Evolutionary conservation across 2,329 filamentous ascomycete genomes (phyloP), one percentile per base, ranked within the genome.

Genomic region (Pestalotiopsis sp.): DNA sequence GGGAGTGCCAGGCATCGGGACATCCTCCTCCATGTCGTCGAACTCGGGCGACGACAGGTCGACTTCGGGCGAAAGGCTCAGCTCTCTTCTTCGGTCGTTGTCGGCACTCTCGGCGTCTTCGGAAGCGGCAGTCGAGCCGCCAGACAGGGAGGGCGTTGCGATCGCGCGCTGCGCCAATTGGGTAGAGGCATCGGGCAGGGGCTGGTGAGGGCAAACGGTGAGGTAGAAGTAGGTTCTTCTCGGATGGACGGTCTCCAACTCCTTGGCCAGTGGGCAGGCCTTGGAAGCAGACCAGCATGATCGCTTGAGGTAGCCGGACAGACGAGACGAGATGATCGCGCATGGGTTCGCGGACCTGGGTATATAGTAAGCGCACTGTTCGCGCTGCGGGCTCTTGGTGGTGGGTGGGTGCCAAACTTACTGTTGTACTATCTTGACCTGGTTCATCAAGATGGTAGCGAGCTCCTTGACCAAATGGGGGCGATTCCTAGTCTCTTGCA

Each of bases 211-310:
- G 76, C 88, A 92, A n/a, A 93, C 97, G 52, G 94, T 97, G 69
- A 99, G 88, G 82, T 95, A 98, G 83, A 97, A 98, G 85, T 97
- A 98, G 61, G 97, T 95, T 80, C 96, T 93, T 78, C 95, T 92
- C 23, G 96, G 96, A 79, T 98, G 95, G 57, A 95, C 92, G 55
- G 93, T 91, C 79, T 98, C 94, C 67, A 98, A 89, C 81, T 97
- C 94, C 83, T 98, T 98, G 65, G 93, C 93, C 67, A 98, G 83
- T 3, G 96, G 95, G 81, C 96, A 98, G 66, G 92, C 93, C 64
- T 91, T 86, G 65, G 91, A 83, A 7, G 92, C 89, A 36, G 90
- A 93, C 95, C 92, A 94, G 73, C 88, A 92, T 67, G 93, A 83
- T 73, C 96, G 93, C 84, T 97, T 97, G 76, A 98, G 87, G 81